Evolutionary conservation across 495 filamentous ascomycete genomes (phyloP).

Genomic region (Penicillium riverlandense): DNA sequence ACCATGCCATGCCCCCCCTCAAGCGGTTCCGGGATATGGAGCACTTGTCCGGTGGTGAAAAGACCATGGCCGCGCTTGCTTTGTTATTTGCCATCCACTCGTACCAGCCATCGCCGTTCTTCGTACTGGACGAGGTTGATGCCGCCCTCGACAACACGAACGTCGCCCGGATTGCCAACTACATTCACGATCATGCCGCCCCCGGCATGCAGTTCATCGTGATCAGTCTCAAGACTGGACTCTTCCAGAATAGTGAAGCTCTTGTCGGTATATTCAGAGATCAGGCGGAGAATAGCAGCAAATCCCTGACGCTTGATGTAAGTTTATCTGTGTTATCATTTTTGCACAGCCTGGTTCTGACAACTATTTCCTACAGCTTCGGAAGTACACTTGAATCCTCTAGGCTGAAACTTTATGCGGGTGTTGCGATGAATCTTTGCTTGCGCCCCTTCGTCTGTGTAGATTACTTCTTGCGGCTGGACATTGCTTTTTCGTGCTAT

Average conservation of each 20-base stretch:
- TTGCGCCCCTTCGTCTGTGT: constrained; percentile 13
- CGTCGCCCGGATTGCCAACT: constrained; percentile 88
- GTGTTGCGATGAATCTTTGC: constrained; percentile 10
- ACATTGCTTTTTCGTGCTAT: no score
- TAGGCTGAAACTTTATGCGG: constrained; percentile 1
- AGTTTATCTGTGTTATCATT: constrained; percentile 35
- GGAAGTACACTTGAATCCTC: constrained; percentile 37
- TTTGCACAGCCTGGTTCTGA: background rate
- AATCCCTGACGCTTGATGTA: constrained; percentile 88
- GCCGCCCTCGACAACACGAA: constrained; percentile 96
- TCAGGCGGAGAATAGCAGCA: constrained; percentile 82
- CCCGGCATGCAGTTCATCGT: constrained; percentile 99
- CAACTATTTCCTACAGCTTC: constrained; percentile 22
- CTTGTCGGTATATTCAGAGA: constrained; percentile 93
- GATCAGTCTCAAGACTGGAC: constrained; percentile 84
- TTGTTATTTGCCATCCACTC: constrained; percentile 93
- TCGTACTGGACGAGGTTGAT: constrained; percentile 97
- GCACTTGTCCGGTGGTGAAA: constrained; percentile 93
- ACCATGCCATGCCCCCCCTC: constrained; percentile 95
- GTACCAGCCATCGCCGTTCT: constrained; percentile 92
- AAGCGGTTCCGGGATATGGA: constrained; percentile 99
- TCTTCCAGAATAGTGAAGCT: constrained; percentile 92
- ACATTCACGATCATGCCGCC: constrained; percentile 86
- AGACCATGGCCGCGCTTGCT: constrained; percentile 96
- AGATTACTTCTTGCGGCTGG: constrained; percentile 12